Base-by-base conservation (phyloP, 441 rosid genomes). In the Erysimum pusillum region DNA sequence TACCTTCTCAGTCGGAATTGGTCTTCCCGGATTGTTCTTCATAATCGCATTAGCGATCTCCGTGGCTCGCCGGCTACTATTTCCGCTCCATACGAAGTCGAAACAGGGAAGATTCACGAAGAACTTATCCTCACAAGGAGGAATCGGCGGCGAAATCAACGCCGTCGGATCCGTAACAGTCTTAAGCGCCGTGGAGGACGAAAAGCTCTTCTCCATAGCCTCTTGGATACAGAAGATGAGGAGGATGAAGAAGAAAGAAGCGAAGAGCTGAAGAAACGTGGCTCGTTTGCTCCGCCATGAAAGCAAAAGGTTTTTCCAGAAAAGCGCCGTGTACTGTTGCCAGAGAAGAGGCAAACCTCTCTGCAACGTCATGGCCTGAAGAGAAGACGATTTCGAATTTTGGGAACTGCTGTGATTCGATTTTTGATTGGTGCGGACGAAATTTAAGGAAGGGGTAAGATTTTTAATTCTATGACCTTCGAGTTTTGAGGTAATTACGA, bases 81-180 rank as follows among this genome's bases (percentile, higher is more conserved):
- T 93, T 5, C 99, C 99, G 75, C 97, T 96, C 97, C 97, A 96
- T 0, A 91, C 69, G 71, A 96, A 96, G 86, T 96, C 99, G 44
- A 69, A 87, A 62, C 99, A 96, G 0, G 95, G 97, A 38, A 49
- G 72, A 69, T 69, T 86, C 17, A 81, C 53, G 77, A 71, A 89
- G 67, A 82, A 89, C 82, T 88, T 93, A 34, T 85, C 91, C 83
- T 93, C 98, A 78, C 99, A 96, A 10, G 93, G 88, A 11, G 86
- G 94, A 72, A 96, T 90, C 36, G 97, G 76, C 25, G 91, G 91
- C 2, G 84, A 74, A 2, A 84, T 69, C 44, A 84, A 77, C 4
- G 88, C 63, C 45, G 52, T 38, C 0, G 99, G 99, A 58, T 91
- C 89, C 0, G 63, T 76, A 20, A 89, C 67, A 39, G 65, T 66